phyloP scores from a whole-genome alignment of 2,329 filamentous ascomycete genomes.

The Xylariaceae sp. region DNA sequence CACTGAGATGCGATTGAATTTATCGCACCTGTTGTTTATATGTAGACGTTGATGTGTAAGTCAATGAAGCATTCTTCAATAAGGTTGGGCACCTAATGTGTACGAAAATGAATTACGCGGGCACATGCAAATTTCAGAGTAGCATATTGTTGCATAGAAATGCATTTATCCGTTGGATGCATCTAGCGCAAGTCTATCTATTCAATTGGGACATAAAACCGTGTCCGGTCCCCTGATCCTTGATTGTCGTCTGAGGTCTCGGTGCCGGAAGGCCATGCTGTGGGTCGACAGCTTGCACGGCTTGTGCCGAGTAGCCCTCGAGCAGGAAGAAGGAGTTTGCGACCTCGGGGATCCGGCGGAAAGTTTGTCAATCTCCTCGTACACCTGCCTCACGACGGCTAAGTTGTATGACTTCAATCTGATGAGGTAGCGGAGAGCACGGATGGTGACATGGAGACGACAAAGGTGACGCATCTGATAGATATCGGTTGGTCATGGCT shows the following conservation, averaged over 20 bases:
- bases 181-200: neutral
- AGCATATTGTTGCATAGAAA: too few species aligned
- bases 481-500: too few species aligned
- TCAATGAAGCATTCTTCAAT: too few species aligned
- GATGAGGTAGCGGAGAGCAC: slow-evolving; percentile 22
- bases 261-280: slow-evolving; percentile 23
- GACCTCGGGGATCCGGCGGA: slow-evolving; percentile 15
- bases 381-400: slow-evolving; percentile 19
- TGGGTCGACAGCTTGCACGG: slow-evolving; percentile 18
- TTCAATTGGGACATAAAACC: slow-evolving; percentile 17
- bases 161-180: too few species aligned
- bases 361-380: slow-evolving; percentile 21
- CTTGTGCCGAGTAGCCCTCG: slow-evolving; percentile 25
- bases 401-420: slow-evolving; percentile 19
- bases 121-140: too few species aligned
- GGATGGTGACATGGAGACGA: too few species aligned
- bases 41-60: too few species aligned
- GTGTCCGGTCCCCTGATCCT: slow-evolving; percentile 17
- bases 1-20: too few species aligned
- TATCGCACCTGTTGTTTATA: too few species aligned
- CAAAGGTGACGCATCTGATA: too few species aligned
- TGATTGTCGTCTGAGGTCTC: slow-evolving; percentile 22
- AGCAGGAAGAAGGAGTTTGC: slow-evolving; percentile 24
- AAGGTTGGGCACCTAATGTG: too few species aligned
- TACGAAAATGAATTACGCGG: too few species aligned